Evolutionary conservation across 2,329 filamentous ascomycete species (phyloP).

Genomic region (Coccinonectria pachysandricola): DNA sequence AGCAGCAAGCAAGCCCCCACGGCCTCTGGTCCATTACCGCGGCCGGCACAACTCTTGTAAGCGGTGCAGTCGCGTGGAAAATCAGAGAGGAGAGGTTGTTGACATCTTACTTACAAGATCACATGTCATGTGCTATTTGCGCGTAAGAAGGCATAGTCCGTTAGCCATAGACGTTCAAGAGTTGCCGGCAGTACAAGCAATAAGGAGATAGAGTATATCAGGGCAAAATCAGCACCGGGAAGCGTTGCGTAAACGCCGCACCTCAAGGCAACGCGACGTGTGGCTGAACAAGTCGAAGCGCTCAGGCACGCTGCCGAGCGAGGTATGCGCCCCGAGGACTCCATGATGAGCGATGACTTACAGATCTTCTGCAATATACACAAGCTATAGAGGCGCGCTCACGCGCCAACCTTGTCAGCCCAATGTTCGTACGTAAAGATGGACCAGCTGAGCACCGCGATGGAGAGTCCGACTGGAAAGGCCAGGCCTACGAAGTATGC

Average conservation of each 20-base stretch:
- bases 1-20: constrained; percentile 8
- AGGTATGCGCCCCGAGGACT: too few species aligned
- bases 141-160: constrained; percentile 12
- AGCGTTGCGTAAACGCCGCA: constrained; percentile 11
- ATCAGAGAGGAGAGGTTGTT: constrained; percentile 14
- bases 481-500: too few species aligned
- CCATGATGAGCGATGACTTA: constrained; percentile 47
- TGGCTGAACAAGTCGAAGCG: constrained; percentile 8
- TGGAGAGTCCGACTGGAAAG: too few species aligned
- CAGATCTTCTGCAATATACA: constrained; percentile 83
- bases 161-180: constrained; percentile 19
- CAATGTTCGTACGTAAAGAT: too few species aligned
- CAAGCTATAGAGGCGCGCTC: constrained; percentile 46
- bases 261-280: constrained; percentile 7
- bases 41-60: constrained; percentile 5
- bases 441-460: too few species aligned
- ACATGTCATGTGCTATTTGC: constrained; percentile 74
- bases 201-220: too few species aligned
- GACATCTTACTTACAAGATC: constrained; percentile 59
- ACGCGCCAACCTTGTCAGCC: constrained; percentile 24
- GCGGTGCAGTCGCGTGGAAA: constrained; percentile 3
- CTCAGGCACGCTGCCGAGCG: constrained; percentile 7
- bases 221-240: constrained; percentile 5
- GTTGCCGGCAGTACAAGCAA: too few species aligned
- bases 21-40: constrained; percentile 6